Base-by-base conservation (phyloP, 371 early-diverging fungal genomes). In the Fennellomyces sp. region DNA sequence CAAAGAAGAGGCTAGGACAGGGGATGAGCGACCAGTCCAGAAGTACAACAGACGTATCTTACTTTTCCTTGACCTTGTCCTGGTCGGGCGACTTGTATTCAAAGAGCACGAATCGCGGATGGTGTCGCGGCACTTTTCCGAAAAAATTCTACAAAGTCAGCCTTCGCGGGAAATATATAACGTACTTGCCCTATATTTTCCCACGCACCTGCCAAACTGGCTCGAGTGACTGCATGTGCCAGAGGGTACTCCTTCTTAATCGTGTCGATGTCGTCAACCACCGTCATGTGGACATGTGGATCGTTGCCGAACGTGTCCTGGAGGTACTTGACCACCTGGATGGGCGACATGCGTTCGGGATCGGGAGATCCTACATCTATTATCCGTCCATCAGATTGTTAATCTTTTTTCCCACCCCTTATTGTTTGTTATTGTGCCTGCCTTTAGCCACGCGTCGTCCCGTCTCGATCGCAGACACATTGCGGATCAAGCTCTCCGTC, bases 281-380 rank as follows among this genome's bases (percentile, higher is more conserved):
- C 83, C 15, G 84, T 78, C 41, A 90, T 68, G 51, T 83, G 79
- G 54, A 94, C 70, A n/a, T 76, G 78, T 0, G 72, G 60, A 5
- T 82, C 67, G 51, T 68, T 59, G 33, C 71, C 68, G 47, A 81
- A 75, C 60, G 87, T 83, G 5, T 74, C 73, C 56, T 85, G 61
- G 48, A 95, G 79, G 53, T 89, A 87, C 56, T 87, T 78, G n/a
- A 91, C 88, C 62, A 89, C 85, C 28, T 78, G 78, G 64, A 85
- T 81, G 15, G 95, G 94, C 2, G 92, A 86, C 93, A 94, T 92
- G 38, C 92, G 88, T 70, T 94, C 94, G 17, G 94, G 91, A 70
- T 91, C 94, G 41, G 89, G 87, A 50, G 88, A 87, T 63, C 93
- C 92, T 59, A 94, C 86, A 70, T 95, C 94, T 73, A 75, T 41